Evolutionary conservation across 805 yeast species (phyloP), one percentile per base, ranked within the genome.

Genomic region (Dipodascopsis tothii): DNA sequence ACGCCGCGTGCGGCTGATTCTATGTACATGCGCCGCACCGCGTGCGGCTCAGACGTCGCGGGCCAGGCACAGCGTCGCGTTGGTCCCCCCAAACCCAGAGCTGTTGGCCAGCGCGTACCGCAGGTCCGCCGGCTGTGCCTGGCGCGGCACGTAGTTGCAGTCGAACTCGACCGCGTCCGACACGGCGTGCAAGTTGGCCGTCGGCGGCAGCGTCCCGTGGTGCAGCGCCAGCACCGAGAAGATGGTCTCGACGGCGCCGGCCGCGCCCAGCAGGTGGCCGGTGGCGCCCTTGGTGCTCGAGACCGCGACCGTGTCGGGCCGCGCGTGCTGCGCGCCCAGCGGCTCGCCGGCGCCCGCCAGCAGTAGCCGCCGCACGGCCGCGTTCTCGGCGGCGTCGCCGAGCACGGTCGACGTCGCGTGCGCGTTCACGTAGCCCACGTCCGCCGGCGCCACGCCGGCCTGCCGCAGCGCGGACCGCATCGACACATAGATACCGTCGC

Each of bases 11-110:
- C 18, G 16, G 37, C 37, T 9, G 32, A 9, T 27, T 9, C 18
- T 18, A 17, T 17, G 35, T 20, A 17, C 4, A 18, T 5, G 7
- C n/a, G n/a, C 35, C 16, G 18, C 4, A 32, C 35, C 35, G 18
- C 9, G 9, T 9, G 32, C 5, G 7, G 35, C n/a, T n/a, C n/a
- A n/a, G 4, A 49, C 44, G 39, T 49, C 52, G 47, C 64, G 69
- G 25, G 68, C 66, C 51, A 80, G 74, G 35, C 79, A 70, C 2
- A 92, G 57, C 2, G 94, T 73, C 4, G 94, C 81, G 62, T 92
- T 92, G 3, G 94, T 85, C 5, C 99, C 99, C 5, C 99, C 99
- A 66, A 92, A 92, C 0, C 98, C 99, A 65, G 94, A 90, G 55
- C 96, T 85, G 58, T 92, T 92, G 38, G 86, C 77, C 55, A 92